A percentile compares a stretch with the other conserved stretches of the same genome.
Evolutionary conservation across 2,329 filamentous ascomycete species (phyloP).

Genomic region (Ophiocordyceps camponoti-leonardi): DNA sequence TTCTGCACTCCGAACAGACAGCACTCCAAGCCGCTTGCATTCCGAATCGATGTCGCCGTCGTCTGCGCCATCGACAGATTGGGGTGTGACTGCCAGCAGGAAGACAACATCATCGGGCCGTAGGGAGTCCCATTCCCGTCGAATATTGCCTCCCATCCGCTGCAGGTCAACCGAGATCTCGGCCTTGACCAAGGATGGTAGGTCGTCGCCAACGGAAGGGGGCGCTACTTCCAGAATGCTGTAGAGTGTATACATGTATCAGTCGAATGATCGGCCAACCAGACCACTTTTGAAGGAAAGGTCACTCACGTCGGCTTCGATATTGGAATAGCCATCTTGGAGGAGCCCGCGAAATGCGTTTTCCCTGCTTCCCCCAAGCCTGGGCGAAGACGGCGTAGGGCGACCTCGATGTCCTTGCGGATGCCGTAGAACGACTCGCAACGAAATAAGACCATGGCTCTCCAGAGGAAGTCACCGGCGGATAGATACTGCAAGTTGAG

Average conservation of each 20-base stretch:
- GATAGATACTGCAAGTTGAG: constrained; percentile 91
- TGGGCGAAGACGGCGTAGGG: constrained; percentile 63
- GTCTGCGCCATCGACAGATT: constrained; percentile 35
- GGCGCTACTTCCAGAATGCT: constrained; percentile 71
- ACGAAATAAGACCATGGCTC: constrained; percentile 75
- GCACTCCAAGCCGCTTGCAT: constrained; percentile 47
- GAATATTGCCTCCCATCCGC: constrained; percentile 56
- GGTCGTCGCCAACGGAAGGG: constrained; percentile 64
- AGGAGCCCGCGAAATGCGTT: constrained; percentile 64
- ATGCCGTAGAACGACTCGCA: constrained; percentile 90
- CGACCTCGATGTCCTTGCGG: constrained; percentile 73
- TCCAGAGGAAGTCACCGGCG: constrained; percentile 91
- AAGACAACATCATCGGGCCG: constrained; percentile 82
- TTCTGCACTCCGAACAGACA: constrained; percentile 63
- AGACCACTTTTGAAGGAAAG: background rate
- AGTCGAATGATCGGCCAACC: background rate
- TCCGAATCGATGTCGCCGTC: constrained; percentile 25
- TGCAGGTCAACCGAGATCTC: constrained; percentile 77
- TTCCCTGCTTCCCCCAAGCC: constrained; percentile 45
- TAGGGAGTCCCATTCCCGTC: constrained; percentile 79
- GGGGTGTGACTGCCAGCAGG: constrained; percentile 56
- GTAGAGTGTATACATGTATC: background rate
- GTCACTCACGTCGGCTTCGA: constrained; percentile 48
- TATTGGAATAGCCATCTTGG: constrained; percentile 82
- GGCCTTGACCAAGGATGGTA: constrained; percentile 69